Percentiles rank a stretch among this genome's conserved stretches.
These are phyloP conservation scores for Coprinopsis strossmayeri DNA, from an alignment of 768 basidiomycete genomes.

Conservation along the genomic window DNA sequence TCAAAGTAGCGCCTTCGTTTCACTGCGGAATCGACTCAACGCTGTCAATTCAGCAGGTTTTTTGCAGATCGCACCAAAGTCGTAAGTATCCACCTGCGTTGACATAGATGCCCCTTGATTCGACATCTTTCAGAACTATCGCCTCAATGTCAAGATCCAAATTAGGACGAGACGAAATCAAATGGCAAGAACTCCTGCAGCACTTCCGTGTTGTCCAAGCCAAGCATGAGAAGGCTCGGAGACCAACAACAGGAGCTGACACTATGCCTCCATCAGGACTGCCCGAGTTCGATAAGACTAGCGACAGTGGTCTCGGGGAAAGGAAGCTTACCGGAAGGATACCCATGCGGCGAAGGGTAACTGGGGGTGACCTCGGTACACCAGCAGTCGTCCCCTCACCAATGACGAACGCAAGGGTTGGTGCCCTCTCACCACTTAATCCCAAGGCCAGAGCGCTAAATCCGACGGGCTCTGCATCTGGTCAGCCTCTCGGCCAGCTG, in stretches of 20 bases:
- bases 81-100: constrained; percentile 38
- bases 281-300: constrained; percentile 35
- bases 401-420: constrained; percentile 26
- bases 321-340: constrained; percentile 30
- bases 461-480: constrained; percentile 34
- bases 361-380: constrained; percentile 36
- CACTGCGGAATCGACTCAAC: constrained; percentile 87
- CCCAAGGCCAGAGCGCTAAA: constrained; percentile 45
- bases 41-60: constrained; percentile 95
- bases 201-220: constrained; percentile 90
- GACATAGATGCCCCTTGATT: not conserved
- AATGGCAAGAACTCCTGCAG: constrained; percentile 90
- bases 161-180: constrained; percentile 81
- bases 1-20: constrained; percentile 94
- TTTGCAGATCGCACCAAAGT: constrained; percentile 81
- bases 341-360: constrained; percentile 54
- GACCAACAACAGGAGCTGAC: constrained; percentile 69
- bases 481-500: constrained; percentile 25
- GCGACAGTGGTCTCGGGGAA: constrained; percentile 20
- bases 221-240: constrained; percentile 87
- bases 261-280: constrained; percentile 43
- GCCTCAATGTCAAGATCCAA: constrained; percentile 60
- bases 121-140: constrained; percentile 18
- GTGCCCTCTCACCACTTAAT: constrained; percentile 66
- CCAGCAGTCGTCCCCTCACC: constrained; percentile 20